phyloP scores from a whole-genome alignment of 2,329 filamentous ascomycete species.

The Curvularia sp. region DNA sequence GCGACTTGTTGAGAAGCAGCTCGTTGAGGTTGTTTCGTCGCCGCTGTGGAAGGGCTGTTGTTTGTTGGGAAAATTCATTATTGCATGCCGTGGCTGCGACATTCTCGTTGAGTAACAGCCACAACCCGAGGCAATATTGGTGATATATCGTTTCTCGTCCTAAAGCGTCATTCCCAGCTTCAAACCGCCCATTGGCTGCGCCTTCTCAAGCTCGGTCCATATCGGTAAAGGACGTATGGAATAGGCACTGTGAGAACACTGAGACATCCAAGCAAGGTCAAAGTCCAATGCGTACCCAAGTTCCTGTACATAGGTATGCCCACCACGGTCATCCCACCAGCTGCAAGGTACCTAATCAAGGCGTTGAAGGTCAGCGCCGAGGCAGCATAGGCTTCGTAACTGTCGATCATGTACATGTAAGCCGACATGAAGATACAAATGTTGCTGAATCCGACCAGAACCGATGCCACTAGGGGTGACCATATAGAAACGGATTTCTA shows the following conservation, averaged over 20 bases:
- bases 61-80: not conserved
- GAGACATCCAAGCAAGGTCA: conserved; percentile 45
- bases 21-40: not conserved
- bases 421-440: conserved; percentile 53
- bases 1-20: not conserved
- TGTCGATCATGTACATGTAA: conserved; percentile 66
- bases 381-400: conserved; percentile 62
- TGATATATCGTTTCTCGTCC: not conserved
- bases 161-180: not conserved
- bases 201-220: conserved; percentile 37
- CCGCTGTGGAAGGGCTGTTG: not conserved
- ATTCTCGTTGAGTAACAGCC: not conserved
- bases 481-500: conserved; percentile 9
- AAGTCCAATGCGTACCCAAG: conserved; percentile 45
- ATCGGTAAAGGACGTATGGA: conserved; percentile 55
- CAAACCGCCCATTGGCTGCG: conserved; percentile 11
- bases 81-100: not conserved
- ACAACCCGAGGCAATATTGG: not conserved
- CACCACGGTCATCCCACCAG: conserved; percentile 52
- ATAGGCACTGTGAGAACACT: conserved; percentile 47
- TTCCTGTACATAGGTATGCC: conserved; percentile 52
- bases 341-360: conserved; percentile 51
- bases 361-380: conserved; percentile 55
- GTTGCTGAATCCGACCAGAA: conserved; percentile 37
- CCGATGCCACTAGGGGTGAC: conserved; percentile 53